A percentile compares a stretch with the other conserved stretches of the same genome.
These are phyloP conservation scores for Botrytis galanthina DNA, from an alignment of 2,329 filamentous ascomycete species.

Conservation along the genomic window DNA sequence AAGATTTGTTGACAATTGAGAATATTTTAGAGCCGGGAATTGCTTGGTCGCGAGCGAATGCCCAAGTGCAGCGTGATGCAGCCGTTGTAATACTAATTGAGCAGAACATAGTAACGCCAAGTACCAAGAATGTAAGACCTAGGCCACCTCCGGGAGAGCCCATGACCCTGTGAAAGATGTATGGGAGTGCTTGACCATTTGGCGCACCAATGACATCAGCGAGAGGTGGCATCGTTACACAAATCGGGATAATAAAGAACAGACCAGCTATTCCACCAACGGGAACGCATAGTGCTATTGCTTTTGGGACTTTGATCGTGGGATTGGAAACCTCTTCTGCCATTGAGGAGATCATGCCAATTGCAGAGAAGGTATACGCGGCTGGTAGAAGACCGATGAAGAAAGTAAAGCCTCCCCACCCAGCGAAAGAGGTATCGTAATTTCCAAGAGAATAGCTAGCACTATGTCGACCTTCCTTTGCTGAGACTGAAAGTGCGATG, in stretches of 20 bases:
- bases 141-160: constrained; percentile 48
- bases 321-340: constrained; percentile 58
- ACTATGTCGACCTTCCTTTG: constrained; percentile 52
- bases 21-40: constrained; percentile 61
- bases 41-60: constrained; percentile 66
- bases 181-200: constrained; percentile 49
- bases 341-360: constrained; percentile 63
- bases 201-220: constrained; percentile 47
- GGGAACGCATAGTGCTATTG: constrained; percentile 48
- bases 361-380: constrained; percentile 57
- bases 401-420: constrained; percentile 59
- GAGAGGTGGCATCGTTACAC: constrained; percentile 48
- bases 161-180: constrained; percentile 51
- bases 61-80: constrained; percentile 62
- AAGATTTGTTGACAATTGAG: constrained; percentile 56
- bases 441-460: constrained; percentile 52
- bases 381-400: constrained; percentile 61
- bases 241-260: constrained; percentile 53
- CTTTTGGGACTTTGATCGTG: constrained; percentile 47
- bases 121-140: constrained; percentile 49
- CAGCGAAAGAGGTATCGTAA: constrained; percentile 54
- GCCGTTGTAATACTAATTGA: constrained; percentile 53
- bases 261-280: constrained; percentile 49
- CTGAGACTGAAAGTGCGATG: constrained; percentile 54
- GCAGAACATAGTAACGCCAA: constrained; percentile 52